These are phyloP conservation scores for Yamadazyma tumulicola DNA, from an alignment of 805 yeast genomes.

Conservation along the genomic window DNA sequence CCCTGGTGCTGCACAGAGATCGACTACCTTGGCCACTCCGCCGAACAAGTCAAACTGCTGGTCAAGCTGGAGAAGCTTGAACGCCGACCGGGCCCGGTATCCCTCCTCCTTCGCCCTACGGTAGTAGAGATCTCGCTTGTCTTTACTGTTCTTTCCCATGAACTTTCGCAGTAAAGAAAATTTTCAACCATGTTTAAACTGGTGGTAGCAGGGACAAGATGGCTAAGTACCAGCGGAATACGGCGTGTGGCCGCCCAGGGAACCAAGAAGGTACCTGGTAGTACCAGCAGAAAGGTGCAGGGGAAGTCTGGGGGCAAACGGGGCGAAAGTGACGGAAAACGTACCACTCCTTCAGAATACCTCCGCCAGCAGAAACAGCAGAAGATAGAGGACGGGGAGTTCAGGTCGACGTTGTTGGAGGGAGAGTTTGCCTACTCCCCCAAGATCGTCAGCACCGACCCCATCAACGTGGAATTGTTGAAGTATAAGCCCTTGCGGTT, in stretches of 20 bases:
- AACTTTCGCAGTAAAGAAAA: conserved; percentile 1
- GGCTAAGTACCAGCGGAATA: conserved; percentile 1
- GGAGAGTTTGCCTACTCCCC: conserved; percentile 30
- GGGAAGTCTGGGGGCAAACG: not conserved
- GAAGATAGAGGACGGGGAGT: conserved; percentile 23
- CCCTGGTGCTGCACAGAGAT: conserved; percentile 95
- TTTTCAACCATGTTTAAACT: too few species aligned
- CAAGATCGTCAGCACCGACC: conserved; percentile 35
- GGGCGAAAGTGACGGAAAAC: not conserved
- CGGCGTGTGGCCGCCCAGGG: not conserved
- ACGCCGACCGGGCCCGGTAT: conserved; percentile 96
- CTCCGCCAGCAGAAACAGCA: conserved; percentile 24
- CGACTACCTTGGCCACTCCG: conserved; percentile 81
- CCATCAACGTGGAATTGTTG: conserved; percentile 80
- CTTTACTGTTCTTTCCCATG: conserved; percentile 97
- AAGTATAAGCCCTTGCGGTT: conserved; percentile 77
- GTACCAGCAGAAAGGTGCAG: not conserved
- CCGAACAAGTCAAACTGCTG: conserved; percentile 83
- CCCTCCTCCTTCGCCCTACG: conserved; percentile 97
- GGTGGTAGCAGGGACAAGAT: conserved; percentile 4
- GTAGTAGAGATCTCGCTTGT: conserved; percentile 87
- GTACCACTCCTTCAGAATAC: conserved; percentile 29
- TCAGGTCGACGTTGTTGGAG: conserved; percentile 23
- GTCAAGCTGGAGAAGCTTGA: conserved; percentile 83
- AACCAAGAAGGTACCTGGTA: not conserved